These are phyloP conservation scores for Alternaria hordeiaustralica DNA, from an alignment of 2,329 filamentous ascomycete species.

Conservation along the genomic window DNA sequence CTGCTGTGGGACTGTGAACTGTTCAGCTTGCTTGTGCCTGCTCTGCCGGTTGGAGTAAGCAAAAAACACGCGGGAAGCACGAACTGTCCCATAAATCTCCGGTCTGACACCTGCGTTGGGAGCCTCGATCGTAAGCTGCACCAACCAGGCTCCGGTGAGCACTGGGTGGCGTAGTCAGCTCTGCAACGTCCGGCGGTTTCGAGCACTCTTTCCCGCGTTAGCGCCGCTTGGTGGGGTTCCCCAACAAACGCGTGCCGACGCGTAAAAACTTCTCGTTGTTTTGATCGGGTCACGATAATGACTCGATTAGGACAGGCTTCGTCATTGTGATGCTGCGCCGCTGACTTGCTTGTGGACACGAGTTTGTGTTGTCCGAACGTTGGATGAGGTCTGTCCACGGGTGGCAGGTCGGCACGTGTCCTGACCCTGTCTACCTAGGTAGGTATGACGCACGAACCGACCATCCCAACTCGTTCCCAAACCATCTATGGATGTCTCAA, in stretches of 20 bases:
- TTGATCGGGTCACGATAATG: neutral
- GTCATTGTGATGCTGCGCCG: neutral
- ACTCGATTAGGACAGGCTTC: neutral
- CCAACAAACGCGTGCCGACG: slow-evolving; percentile 26
- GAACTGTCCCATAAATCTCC: slow-evolving; percentile 7
- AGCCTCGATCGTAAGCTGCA: slow-evolving; percentile 1
- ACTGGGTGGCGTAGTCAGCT: slow-evolving; percentile 13
- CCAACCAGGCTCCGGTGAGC: slow-evolving; percentile 8
- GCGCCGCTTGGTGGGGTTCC: slow-evolving; percentile 12
- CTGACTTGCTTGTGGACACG: neutral
- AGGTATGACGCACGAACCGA: neutral
- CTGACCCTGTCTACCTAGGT: neutral
- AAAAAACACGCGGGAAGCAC: neutral
- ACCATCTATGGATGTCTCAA: neutral
- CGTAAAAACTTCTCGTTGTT: slow-evolving; percentile 6
- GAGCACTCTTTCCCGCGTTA: slow-evolving; percentile 14
- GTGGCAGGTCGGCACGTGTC: neutral
- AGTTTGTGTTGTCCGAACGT: neutral
- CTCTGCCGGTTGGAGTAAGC: neutral
- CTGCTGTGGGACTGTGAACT: neutral
- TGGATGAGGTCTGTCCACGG: neutral
- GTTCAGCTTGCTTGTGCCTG: slow-evolving; percentile 1
- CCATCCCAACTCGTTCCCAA: neutral
- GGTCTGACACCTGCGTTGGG: slow-evolving; percentile 1
- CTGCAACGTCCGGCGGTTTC: slow-evolving; percentile 23